Evolutionary conservation across 2,329 filamentous ascomycete species (phyloP).

Genomic region (Didymella pinodella): DNA sequence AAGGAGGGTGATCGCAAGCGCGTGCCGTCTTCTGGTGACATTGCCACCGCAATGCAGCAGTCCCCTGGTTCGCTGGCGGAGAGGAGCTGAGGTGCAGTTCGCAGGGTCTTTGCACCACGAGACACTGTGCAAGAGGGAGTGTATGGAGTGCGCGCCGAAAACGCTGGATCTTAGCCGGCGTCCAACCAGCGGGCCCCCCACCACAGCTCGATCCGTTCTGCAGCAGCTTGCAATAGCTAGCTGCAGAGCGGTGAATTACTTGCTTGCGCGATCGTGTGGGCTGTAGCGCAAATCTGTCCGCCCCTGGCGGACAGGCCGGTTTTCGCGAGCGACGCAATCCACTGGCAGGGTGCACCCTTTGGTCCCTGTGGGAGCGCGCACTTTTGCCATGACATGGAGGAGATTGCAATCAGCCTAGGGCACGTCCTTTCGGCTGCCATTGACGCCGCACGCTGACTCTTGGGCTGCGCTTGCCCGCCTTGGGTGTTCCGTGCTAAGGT

Average conservation of each 20-base stretch:
- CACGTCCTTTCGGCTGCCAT: constrained; percentile 19
- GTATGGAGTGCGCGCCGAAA: constrained; percentile 19
- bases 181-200: constrained; percentile 11
- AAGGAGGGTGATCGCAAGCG: constrained; percentile 30
- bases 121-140: constrained; percentile 9
- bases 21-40: constrained; percentile 26
- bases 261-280: constrained; percentile 18
- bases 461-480: constrained; percentile 7
- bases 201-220: constrained; percentile 1
- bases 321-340: constrained; percentile 10
- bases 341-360: constrained; percentile 9
- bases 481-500: constrained; percentile 23
- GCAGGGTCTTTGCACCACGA: constrained; percentile 15
- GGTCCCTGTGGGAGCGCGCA: constrained; percentile 7
- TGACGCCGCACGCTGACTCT: constrained; percentile 18
- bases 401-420: constrained; percentile 25
- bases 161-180: constrained; percentile 8
- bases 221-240: constrained; percentile 12
- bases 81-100: constrained; percentile 6
- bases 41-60: constrained; percentile 24
- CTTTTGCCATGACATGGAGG: constrained; percentile 22
- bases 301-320: constrained; percentile 10
- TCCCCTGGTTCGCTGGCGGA: constrained; percentile 5
- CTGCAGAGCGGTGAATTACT: constrained; percentile 15
- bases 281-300: constrained; percentile 19